Conservation (phyloP, 2,329 filamentous ascomycete genomes). For the Verticillium nonalfalfae region DNA sequence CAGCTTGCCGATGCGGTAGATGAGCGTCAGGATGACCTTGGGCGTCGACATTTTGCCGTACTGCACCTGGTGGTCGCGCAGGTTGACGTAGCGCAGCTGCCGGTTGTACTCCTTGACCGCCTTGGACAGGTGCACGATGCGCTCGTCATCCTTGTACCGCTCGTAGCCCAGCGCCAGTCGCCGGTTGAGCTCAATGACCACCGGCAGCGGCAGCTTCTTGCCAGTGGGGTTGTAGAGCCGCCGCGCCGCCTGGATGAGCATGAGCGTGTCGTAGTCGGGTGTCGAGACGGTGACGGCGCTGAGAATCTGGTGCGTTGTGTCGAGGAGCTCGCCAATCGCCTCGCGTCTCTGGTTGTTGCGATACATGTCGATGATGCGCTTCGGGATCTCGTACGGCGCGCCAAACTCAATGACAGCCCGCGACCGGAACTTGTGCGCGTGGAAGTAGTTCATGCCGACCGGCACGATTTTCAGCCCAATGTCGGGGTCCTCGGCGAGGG, state of each 20-base stretch:
- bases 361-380: conserved; percentile 79
- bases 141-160: conserved; percentile 83
- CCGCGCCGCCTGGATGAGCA: conserved; percentile 92
- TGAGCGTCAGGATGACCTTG: conserved; percentile 67
- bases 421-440: conserved; percentile 96
- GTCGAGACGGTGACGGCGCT: conserved; percentile 85
- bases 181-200: conserved; percentile 90
- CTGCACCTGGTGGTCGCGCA: conserved; percentile 90
- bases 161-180: conserved; percentile 87
- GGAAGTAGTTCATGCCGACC: conserved; percentile 99
- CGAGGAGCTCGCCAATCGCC: conserved; percentile 77
- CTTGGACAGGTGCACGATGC: conserved; percentile 69
- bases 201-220: conserved; percentile 85
- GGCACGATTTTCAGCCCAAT: conserved; percentile 93
- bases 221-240: conserved; percentile 91
- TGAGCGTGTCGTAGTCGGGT: conserved; percentile 92
- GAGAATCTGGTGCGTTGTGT: conserved; percentile 79
- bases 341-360: conserved; percentile 76
- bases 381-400: conserved; percentile 76
- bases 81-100: conserved; percentile 75
- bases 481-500: conserved; percentile 76
- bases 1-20: conserved; percentile 78
- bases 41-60: conserved; percentile 79
- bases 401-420: conserved; percentile 95
- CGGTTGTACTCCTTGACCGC: conserved; percentile 82